Evolutionary conservation across 2,329 filamentous ascomycete species (phyloP).

Genomic region (Cercospora sp.): DNA sequence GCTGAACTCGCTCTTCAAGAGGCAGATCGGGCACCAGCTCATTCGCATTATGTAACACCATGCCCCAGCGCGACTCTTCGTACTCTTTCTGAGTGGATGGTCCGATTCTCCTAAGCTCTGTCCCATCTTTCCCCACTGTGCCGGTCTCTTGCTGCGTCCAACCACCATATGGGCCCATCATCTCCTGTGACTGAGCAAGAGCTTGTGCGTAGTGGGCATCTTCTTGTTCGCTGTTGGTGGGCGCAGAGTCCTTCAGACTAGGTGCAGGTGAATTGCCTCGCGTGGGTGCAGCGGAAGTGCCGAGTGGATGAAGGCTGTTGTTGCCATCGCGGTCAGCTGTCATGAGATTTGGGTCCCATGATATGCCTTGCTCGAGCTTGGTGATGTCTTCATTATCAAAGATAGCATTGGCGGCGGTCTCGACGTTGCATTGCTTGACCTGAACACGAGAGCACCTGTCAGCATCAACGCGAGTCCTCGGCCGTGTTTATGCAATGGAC

Average conservation of each 20-base stretch:
- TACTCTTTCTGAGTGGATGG: conserved; percentile 58
- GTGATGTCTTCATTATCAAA: conserved; percentile 37
- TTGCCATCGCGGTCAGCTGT: conserved; percentile 36
- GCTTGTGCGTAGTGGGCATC: conserved; percentile 35
- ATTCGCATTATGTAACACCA: conserved; percentile 47
- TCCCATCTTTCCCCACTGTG: conserved; percentile 45
- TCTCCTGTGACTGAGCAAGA: conserved; percentile 29
- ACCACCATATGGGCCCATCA: conserved; percentile 6
- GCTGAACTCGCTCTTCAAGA: conserved; percentile 39
- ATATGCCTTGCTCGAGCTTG: conserved; percentile 27
- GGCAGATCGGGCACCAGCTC: conserved; percentile 58
- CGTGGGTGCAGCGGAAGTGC: conserved; percentile 36
- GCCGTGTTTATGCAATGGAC: neutral
- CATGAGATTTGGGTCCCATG: conserved; percentile 36
- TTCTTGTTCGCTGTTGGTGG: conserved; percentile 34
- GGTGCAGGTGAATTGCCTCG: conserved; percentile 34
- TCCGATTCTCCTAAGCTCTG: conserved; percentile 49
- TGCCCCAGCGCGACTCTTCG: conserved; percentile 56
- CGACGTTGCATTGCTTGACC: conserved; percentile 37
- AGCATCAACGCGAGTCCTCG: neutral
- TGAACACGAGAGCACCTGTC: conserved; percentile 14
- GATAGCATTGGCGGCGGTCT: conserved; percentile 34
- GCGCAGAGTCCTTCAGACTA: conserved; percentile 25
- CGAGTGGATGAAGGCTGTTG: conserved; percentile 33
- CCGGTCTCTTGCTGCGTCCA: conserved; percentile 54